phyloP scores from a whole-genome alignment of 805 yeast genomes.

The Clavispora carvajalis region DNA sequence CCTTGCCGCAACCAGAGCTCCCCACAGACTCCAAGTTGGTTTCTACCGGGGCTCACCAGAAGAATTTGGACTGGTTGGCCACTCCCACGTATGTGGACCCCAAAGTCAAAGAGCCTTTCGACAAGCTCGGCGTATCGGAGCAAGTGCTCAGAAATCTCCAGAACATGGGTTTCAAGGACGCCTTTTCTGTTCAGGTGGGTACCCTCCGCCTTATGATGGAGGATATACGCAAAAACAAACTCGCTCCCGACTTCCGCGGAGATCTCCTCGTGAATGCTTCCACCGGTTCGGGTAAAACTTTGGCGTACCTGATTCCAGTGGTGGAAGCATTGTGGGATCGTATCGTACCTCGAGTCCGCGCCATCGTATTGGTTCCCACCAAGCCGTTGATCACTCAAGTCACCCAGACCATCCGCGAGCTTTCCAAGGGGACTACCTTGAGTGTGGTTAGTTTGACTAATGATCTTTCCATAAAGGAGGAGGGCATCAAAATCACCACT shows the following conservation, averaged over 20 bases:
- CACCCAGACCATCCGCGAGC: constrained; percentile 49
- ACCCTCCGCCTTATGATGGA: constrained; percentile 52
- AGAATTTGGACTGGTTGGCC: constrained; percentile 60
- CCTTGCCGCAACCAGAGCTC: constrained; percentile 79
- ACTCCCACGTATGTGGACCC: constrained; percentile 56
- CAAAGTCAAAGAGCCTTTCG: constrained; percentile 41
- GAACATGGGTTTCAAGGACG: constrained; percentile 42
- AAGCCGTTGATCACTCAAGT: constrained; percentile 84
- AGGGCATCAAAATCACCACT: constrained; percentile 43
- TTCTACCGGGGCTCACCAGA: constrained; percentile 21
- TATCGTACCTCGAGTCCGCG: constrained; percentile 66
- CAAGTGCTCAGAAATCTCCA: constrained; percentile 43
- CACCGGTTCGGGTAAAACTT: constrained; percentile 94
- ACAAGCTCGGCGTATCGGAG: constrained; percentile 41
- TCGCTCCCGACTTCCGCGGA: constrained; percentile 54
- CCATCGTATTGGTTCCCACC: constrained; percentile 84
- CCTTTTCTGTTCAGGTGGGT: constrained; percentile 74
- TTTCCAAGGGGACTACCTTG: constrained; percentile 65
- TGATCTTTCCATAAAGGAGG: constrained; percentile 55
- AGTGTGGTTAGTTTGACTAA: constrained; percentile 56
- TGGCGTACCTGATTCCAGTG: constrained; percentile 83
- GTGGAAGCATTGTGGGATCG: constrained; percentile 61
- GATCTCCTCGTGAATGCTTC: constrained; percentile 88
- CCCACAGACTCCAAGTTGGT: constrained; percentile 46
- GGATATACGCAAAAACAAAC: constrained; percentile 35